These are phyloP conservation scores for Cornus florida DNA, from an alignment of 148 eudicot species.

Conservation along the genomic window DNA sequence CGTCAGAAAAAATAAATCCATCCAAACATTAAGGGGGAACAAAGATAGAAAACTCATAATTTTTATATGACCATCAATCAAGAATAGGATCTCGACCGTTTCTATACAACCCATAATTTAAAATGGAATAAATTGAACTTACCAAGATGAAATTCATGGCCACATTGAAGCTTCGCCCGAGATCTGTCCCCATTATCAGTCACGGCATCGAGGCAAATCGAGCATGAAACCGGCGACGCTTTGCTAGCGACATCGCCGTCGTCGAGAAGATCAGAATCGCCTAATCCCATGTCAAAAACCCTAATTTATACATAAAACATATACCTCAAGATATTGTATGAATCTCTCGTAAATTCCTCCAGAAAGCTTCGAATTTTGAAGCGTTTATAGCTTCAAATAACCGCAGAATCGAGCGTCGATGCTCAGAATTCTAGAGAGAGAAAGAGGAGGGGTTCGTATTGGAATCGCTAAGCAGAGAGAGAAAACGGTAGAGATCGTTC, in stretches of 20 bases:
- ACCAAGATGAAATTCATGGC: conserved; percentile 62
- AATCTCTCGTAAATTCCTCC: neutral
- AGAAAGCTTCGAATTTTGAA: neutral
- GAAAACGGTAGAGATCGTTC: neutral
- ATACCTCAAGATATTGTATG: neutral
- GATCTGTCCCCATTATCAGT: conserved; percentile 46
- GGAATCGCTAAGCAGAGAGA: neutral
- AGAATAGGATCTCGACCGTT: conserved; percentile 1
- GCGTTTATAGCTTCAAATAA: neutral
- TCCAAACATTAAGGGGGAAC: neutral
- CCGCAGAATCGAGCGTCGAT: neutral
- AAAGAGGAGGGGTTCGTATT: neutral
- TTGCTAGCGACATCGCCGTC: conserved; percentile 24
- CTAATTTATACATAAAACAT: conserved; percentile 1
- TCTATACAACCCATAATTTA: neutral
- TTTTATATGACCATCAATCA: neutral
- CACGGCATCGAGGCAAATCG: conserved; percentile 50
- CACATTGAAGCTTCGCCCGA: conserved; percentile 52
- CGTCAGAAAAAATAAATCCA: neutral
- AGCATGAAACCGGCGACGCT: conserved; percentile 31
- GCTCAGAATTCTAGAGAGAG: neutral
- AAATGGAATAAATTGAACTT: conserved; percentile 1
- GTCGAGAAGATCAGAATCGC: conserved; percentile 46
- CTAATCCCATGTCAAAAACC: conserved; percentile 61
- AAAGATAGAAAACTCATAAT: neutral